Percentiles rank a stretch among this genome's conserved stretches.
phyloP scores from a whole-genome alignment of 306 rosid genomes.

The Fragaria ananassa region DNA sequence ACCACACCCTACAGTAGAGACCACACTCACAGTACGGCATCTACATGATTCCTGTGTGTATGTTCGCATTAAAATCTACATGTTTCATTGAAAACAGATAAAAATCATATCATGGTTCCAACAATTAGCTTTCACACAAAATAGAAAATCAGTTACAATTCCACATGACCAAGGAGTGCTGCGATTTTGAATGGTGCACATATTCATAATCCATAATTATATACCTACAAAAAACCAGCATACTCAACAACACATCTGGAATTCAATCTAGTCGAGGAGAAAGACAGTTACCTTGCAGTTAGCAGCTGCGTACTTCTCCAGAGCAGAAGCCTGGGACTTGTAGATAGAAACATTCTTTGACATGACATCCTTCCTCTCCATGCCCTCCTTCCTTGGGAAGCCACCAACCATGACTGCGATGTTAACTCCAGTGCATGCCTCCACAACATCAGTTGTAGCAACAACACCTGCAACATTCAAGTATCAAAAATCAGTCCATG shows the following conservation, averaged over 20 bases:
- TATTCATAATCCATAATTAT: background rate
- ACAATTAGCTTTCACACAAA: background rate
- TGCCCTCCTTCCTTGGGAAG: slow-evolving; percentile 97
- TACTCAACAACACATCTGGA: background rate
- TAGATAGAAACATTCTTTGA: slow-evolving; percentile 88
- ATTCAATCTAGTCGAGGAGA: background rate
- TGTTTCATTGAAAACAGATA: background rate
- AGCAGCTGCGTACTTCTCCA: slow-evolving; percentile 87
- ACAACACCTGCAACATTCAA: slow-evolving; percentile 68
- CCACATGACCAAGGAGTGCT: background rate
- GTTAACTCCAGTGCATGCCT: slow-evolving; percentile 91
- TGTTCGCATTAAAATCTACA: background rate
- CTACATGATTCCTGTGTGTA: background rate
- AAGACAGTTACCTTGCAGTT: slow-evolving; percentile 71
- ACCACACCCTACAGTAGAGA: background rate
- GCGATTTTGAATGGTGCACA: background rate
- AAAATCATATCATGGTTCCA: background rate
- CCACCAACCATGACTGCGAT: slow-evolving; percentile 98
- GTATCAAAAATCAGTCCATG: slow-evolving; percentile 10
- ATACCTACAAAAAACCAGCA: background rate
- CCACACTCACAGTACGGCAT: background rate
- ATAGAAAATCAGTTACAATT: background rate
- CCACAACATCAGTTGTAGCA: slow-evolving; percentile 96
- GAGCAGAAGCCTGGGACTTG: slow-evolving; percentile 96
- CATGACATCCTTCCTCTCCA: slow-evolving; percentile 99